phyloP scores from a whole-genome alignment of 2,329 filamentous ascomycete genomes.

The Daldinia sp. region DNA sequence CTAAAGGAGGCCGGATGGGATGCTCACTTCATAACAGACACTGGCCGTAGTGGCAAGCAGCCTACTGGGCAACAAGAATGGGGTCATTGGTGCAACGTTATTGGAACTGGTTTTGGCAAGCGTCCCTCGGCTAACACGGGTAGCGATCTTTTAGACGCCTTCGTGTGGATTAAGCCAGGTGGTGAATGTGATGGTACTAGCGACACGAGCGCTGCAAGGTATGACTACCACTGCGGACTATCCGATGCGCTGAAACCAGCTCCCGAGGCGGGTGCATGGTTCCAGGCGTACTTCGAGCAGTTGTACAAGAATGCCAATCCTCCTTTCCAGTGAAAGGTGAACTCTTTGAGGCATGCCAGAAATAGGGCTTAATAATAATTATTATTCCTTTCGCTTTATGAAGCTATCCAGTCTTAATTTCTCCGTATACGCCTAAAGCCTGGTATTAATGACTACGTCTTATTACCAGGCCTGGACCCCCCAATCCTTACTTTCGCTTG shows the following conservation, averaged over 20 bases:
- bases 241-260: slow-evolving; percentile 70
- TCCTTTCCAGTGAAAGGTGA: slow-evolving; percentile 53
- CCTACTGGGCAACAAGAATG: slow-evolving; percentile 66
- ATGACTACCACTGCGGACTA: slow-evolving; percentile 66
- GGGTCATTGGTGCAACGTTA: slow-evolving; percentile 73
- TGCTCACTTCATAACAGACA: slow-evolving; percentile 54
- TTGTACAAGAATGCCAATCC: slow-evolving; percentile 68
- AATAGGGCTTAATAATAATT: background rate
- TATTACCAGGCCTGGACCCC: background rate
- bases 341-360: background rate
- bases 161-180: slow-evolving; percentile 73
- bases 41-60: slow-evolving; percentile 56
- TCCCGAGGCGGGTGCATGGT: slow-evolving; percentile 78
- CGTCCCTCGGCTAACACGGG: slow-evolving; percentile 67
- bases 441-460: no score
- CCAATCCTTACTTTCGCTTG: slow-evolving; percentile 22
- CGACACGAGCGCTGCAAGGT: slow-evolving; percentile 58
- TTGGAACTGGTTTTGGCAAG: slow-evolving; percentile 67
- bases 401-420: background rate
- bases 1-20: slow-evolving; percentile 63
- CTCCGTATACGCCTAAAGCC: no score
- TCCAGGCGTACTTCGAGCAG: slow-evolving; percentile 70
- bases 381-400: background rate
- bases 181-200: slow-evolving; percentile 60
- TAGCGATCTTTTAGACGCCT: slow-evolving; percentile 66